Evolutionary conservation across 2,329 filamentous ascomycete genomes (phyloP).

Genomic region (Fusarium chlamydosporum): DNA sequence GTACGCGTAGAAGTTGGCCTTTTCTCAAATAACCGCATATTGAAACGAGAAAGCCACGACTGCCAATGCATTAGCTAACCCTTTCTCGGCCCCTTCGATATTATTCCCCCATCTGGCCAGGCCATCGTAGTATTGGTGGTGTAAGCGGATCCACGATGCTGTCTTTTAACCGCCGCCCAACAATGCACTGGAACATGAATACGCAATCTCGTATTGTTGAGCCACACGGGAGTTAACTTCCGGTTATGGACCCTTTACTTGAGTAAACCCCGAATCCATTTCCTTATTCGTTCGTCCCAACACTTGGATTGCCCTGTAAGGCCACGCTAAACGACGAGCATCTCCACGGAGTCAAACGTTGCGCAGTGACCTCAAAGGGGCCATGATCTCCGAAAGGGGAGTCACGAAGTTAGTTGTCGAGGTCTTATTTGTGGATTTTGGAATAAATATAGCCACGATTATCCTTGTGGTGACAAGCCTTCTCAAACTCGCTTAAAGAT

Average conservation of each 20-base stretch:
- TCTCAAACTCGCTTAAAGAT: conserved; percentile 37
- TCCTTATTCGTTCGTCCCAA: conserved; percentile 4
- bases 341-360: neutral
- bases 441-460: conserved; percentile 9
- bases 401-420: conserved; percentile 6
- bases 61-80: neutral
- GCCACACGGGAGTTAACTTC: neutral
- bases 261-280: neutral
- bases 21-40: neutral
- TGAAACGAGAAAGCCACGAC: neutral
- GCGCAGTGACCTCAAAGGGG: neutral
- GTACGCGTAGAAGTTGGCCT: too few species aligned
- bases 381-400: conserved; percentile 12
- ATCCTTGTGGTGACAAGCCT: conserved; percentile 12
- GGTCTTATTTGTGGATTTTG: conserved; percentile 11
- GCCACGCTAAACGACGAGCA: neutral
- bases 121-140: neutral
- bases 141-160: neutral
- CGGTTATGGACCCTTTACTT: neutral
- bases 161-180: neutral
- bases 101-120: neutral
- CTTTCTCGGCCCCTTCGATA: neutral
- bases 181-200: neutral
- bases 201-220: neutral
- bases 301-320: conserved; percentile 1